Evolutionary conservation across 176 grass and related monocot genomes (phyloP), one percentile per base, ranked within the genome.

Genomic region (Zizania latifolia): DNA sequence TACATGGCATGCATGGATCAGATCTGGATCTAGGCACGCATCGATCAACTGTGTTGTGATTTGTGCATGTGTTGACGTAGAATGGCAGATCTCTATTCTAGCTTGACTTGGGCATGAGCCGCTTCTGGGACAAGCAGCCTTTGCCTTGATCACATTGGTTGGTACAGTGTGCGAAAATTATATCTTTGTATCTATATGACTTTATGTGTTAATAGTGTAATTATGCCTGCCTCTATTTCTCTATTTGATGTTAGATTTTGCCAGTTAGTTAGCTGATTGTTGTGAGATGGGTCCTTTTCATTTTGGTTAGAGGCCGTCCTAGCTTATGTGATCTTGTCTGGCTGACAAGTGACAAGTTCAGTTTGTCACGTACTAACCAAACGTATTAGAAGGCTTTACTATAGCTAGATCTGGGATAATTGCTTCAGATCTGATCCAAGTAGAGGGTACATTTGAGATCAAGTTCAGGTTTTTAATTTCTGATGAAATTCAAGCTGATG

Each of bases 11-110:
- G 38, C 38, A 10, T 27, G 10, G 30, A 44, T 66, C 70, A 76
- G 70, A 64, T 90, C 70, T 83, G 82, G 84, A 90, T 88, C 88
- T 90, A 41, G 46, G 12, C 31, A 5, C 27, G 55, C 41, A 4
- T 45, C 55, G 45, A 40, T 86, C 78, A 62, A 11, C 22, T 51
- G 5, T 10, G 38, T 67, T 58, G 21, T 24, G 5, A 58, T 76
- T 19, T 41, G 7, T 28, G 15, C 4, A 28, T 50, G 1, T 4
- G 10, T 6, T 33, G 5, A 4, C 11, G 1, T 56, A 39, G n/a
- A 36, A 21, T 67, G 16, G 29, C 15, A 38, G 61, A 75, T 83
- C 71, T 75, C 19, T 61, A 86, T 76, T 56, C 35, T 33, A 12
- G 4, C 16, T 7, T 39, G 54, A 54, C 37, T 26, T 37, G 17